These are phyloP conservation scores for Eleusine coracana DNA, from an alignment of 176 grass and related monocot genomes.

Conservation along the genomic window DNA sequence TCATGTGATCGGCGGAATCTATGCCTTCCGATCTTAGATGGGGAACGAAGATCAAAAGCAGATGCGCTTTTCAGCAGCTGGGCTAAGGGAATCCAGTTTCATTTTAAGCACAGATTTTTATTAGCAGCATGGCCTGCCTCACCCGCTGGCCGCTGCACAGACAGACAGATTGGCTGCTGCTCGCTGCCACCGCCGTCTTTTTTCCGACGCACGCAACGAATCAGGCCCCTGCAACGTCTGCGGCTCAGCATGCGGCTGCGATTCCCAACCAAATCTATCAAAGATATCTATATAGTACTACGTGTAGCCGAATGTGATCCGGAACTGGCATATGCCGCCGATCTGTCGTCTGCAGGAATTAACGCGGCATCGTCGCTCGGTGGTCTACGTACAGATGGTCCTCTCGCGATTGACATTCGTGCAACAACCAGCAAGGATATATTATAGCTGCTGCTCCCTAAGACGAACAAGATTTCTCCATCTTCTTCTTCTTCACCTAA, in stretches of 20 bases:
- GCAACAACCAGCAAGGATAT: not conserved
- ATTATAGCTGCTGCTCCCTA: too few relatives aligned
- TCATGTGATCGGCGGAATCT: slow-evolving; percentile 35
- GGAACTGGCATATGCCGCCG: not conserved
- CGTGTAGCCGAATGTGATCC: not conserved
- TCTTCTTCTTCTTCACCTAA: not conserved
- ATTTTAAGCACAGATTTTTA: not conserved
- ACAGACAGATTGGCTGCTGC: not conserved
- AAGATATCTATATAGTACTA: not conserved
- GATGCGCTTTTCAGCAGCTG: not conserved
- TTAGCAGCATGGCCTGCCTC: not conserved
- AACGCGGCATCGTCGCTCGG: not conserved
- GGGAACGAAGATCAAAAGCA: not conserved
- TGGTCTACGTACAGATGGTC: not conserved
- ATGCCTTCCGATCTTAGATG: slow-evolving; percentile 42
- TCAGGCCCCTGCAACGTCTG: slow-evolving; percentile 18
- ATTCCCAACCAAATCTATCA: slow-evolving; percentile 17
- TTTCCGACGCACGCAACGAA: slow-evolving; percentile 29
- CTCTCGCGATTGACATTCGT: slow-evolving; percentile 10
- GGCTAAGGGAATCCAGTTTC: slow-evolving; percentile 9
- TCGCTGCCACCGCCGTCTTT: slow-evolving; percentile 29
- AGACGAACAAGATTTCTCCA: slow-evolving; percentile 13
- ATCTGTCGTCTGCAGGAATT: not conserved
- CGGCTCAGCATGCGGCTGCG: not conserved
- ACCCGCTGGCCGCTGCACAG: not conserved